Evolutionary conservation across 345 rosid species (phyloP).

Genomic region (Turritis glabra): DNA sequence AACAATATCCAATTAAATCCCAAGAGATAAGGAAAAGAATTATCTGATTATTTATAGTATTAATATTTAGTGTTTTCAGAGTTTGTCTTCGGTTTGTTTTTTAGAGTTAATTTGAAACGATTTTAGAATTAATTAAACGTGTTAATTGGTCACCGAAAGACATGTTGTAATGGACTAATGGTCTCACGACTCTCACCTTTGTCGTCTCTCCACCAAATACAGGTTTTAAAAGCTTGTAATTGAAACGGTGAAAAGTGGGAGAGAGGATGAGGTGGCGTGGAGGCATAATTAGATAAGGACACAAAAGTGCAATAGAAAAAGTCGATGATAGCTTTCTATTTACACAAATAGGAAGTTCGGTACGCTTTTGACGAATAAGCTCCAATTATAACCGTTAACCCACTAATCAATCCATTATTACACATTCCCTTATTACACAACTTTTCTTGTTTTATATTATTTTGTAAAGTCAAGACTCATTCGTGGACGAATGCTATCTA

Average conservation of each 20-base stretch:
- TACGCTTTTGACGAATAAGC: constrained; percentile 20
- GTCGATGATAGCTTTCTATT: background rate
- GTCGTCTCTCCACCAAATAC: background rate
- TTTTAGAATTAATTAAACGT: background rate
- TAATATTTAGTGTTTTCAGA: background rate
- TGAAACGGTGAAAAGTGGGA: too few species aligned
- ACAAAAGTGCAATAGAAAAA: constrained; percentile 10
- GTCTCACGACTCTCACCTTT: background rate
- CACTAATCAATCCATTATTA: background rate
- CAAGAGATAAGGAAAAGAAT: background rate
- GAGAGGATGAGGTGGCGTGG: constrained; percentile 29
- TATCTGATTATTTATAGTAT: background rate
- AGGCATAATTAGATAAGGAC: constrained; percentile 17
- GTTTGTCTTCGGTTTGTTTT: background rate
- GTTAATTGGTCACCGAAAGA: background rate
- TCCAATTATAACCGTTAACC: constrained; percentile 14
- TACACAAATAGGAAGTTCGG: constrained; percentile 22
- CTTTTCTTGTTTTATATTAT: background rate
- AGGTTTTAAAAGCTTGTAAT: too few species aligned
- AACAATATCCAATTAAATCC: constrained; percentile 2
- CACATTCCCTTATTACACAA: background rate
- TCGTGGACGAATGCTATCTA: constrained; percentile 26
- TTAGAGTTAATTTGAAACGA: background rate
- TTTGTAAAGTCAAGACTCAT: background rate
- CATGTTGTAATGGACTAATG: background rate